Base-by-base conservation (phyloP, 2,329 filamentous ascomycete species). In the Cordyceps cicadae region DNA sequence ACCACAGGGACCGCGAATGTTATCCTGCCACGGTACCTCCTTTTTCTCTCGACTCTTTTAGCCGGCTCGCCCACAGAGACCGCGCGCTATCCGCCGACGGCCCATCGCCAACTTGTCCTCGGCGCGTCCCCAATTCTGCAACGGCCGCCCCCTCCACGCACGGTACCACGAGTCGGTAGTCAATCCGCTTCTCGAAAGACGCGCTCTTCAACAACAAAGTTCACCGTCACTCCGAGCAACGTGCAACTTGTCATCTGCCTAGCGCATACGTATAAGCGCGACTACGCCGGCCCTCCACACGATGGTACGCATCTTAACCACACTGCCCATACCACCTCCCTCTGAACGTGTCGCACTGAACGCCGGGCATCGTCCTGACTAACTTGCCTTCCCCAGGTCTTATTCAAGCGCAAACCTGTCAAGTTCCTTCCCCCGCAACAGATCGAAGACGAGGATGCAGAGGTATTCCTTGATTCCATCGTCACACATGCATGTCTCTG, bases 371-470 rank as follows among this genome's bases (percentile, higher is more conserved):
- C n/a, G 17, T 24, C 11, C 55, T 60, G 9, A 54, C 60, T 19
- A 26, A 8, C 6, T 5, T 15, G 8, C 14, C 7, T 67, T 67
- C 46, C 63, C 56, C 62, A 97, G 93, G 93, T 99, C 68, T 83
- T 96, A 65, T 97, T 90, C 76, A 97, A 97, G 79, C 86, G 94
- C 69, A 97, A 97, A 77, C 92, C 92, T 61, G 92, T 97, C 70
- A 87, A 90, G 76, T 89, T 91, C 72, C 79, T 92, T 66, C 82
- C 88, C 54, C 81, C 82, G 53, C 88, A 89, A 24, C 78, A 83
- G 57, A 84, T 93, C 66, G 82, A 92, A 67, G 87, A 94, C 79
- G 90, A 96, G 66, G 86, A 89, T 69, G 81, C 84, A 67, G 92
- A 97, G 83, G 92, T 93, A 81, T 68, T 82, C 71, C 62, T 59